A percentile compares a stretch with the other conserved stretches of the same genome.
phyloP scores from a whole-genome alignment of 495 filamentous ascomycete species.

The Podospora appendiculata region DNA sequence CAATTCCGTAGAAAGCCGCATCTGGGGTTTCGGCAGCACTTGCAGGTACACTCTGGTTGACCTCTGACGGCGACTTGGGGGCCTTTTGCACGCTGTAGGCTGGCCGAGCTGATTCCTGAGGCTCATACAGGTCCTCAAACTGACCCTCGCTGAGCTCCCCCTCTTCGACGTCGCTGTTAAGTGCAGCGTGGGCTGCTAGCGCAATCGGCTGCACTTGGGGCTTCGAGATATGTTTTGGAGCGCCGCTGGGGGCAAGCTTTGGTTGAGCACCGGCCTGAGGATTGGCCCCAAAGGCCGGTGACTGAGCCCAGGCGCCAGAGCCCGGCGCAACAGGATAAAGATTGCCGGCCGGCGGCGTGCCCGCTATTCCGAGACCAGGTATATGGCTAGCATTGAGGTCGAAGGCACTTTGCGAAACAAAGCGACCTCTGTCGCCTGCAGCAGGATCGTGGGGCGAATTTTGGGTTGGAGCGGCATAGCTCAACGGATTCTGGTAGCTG shows the following conservation, averaged over 20 bases:
- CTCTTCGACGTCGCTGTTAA: conserved; percentile 49
- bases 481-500: conserved; percentile 14
- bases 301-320: conserved; percentile 6
- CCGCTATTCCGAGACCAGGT: conserved; percentile 32
- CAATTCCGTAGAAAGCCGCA: conserved; percentile 20
- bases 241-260: neutral
- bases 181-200: conserved; percentile 3
- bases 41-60: conserved; percentile 6
- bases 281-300: conserved; percentile 1
- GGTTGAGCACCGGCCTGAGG: neutral
- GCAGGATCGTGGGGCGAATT: conserved; percentile 13
- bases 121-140: conserved; percentile 41
- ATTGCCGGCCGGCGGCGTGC: neutral
- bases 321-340: neutral
- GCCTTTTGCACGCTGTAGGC: neutral
- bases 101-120: conserved; percentile 12
- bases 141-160: conserved; percentile 67
- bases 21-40: conserved; percentile 22
- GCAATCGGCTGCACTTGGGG: conserved; percentile 1
- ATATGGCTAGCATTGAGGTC: conserved; percentile 32
- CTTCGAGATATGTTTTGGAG: neutral
- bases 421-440: conserved; percentile 15
- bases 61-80: conserved; percentile 1
- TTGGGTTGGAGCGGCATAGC: conserved; percentile 12
- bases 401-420: conserved; percentile 22